A percentile compares a stretch with the other conserved stretches of the same genome.
phyloP scores from a whole-genome alignment of 352 stramenopile genomes.

The Phytophthora fragariaefolia region DNA sequence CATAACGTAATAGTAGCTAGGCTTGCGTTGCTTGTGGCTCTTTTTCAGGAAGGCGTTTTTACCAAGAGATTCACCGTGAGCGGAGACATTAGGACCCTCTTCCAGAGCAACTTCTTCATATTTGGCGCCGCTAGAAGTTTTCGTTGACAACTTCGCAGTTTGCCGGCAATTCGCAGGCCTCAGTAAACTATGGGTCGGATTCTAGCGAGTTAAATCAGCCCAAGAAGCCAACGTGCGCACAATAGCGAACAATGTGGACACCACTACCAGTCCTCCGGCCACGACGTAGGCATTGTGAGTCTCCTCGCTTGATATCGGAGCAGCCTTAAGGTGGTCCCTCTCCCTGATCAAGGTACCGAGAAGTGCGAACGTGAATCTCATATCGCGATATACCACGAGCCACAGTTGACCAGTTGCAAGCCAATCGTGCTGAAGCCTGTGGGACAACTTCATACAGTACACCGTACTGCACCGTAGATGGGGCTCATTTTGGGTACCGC shows the following conservation, averaged over 20 bases:
- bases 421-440: too few relatives aligned
- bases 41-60: background rate
- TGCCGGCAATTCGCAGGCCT: background rate
- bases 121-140: background rate
- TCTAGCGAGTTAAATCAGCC: constrained; percentile 9
- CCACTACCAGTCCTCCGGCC: constrained; percentile 11
- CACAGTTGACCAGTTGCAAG: too few relatives aligned
- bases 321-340: constrained; percentile 38
- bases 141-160: background rate
- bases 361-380: constrained; percentile 46
- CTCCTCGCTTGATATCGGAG: constrained; percentile 31
- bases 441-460: too few relatives aligned
- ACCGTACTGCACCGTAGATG: too few relatives aligned
- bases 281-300: constrained; percentile 33
- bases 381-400: constrained; percentile 37
- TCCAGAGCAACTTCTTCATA: constrained; percentile 5
- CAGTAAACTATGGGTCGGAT: constrained; percentile 3
- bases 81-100: background rate
- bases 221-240: constrained; percentile 6
- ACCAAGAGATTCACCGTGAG: background rate
- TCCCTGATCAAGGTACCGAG: constrained; percentile 22
- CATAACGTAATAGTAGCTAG: background rate
- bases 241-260: constrained; percentile 9
- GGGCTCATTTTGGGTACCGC: too few relatives aligned
- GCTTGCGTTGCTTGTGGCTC: background rate